These are phyloP conservation scores for Alternaria sp. DNA, from an alignment of 2,329 filamentous ascomycete species.

Conservation along the genomic window DNA sequence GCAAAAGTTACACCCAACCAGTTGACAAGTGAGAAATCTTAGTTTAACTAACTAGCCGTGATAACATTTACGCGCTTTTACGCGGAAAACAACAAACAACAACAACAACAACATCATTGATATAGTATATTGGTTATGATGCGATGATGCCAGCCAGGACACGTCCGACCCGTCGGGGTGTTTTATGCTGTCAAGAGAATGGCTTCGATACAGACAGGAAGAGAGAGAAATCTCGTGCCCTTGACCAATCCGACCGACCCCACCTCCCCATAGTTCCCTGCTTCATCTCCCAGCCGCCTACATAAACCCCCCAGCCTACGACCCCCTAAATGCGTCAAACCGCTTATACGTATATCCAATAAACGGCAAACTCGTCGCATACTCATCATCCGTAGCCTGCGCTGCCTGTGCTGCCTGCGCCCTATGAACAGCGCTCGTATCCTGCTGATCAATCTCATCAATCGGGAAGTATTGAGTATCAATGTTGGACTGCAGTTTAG, in stretches of 20 bases:
- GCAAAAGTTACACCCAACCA: no score
- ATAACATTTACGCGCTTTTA: not conserved
- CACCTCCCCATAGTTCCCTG: not conserved
- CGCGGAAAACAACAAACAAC: not conserved
- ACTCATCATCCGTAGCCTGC: constrained; percentile 69
- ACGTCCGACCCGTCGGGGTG: not conserved
- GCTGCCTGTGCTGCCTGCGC: constrained; percentile 79
- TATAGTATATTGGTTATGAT: not conserved
- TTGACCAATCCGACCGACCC: not conserved
- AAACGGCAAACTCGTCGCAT: constrained; percentile 93
- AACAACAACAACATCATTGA: not conserved
- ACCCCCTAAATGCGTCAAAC: constrained; percentile 72
- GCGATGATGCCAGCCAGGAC: not conserved
- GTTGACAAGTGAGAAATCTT: not conserved
- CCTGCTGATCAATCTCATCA: constrained; percentile 96
- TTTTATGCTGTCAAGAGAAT: not conserved
- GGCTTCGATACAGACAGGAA: not conserved
- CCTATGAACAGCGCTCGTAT: constrained; percentile 86
- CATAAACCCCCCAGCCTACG: constrained; percentile 29
- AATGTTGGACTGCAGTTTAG: constrained; percentile 88
- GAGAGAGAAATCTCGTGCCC: not conserved
- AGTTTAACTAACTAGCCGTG: not conserved
- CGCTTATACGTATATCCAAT: constrained; percentile 98
- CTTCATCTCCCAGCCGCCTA: not conserved
- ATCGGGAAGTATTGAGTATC: constrained; percentile 99